Conservation (phyloP, 2,329 filamentous ascomycete genomes). For the Xylaria arbuscula region DNA sequence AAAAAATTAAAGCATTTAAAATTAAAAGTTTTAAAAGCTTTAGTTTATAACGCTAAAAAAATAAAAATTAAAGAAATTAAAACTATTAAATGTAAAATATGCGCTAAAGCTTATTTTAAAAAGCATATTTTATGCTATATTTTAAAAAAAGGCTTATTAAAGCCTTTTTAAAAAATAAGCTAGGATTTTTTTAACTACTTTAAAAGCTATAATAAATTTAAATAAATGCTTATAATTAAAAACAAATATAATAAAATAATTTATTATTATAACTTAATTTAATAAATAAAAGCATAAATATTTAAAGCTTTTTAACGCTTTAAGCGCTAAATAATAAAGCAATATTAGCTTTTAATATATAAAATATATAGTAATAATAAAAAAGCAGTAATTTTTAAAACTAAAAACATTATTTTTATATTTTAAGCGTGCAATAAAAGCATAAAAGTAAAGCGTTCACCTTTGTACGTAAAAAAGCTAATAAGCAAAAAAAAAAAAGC, state of each 20-base stretch:
- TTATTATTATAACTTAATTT: conserved; percentile 1
- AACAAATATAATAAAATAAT: conserved; percentile 8
- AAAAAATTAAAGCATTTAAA: background rate
- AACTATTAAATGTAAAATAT: background rate
- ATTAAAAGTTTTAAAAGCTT: background rate
- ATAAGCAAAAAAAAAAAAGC: background rate
- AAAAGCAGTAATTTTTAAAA: background rate
- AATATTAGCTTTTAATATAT: conserved; percentile 1
- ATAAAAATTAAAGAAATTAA: conserved; percentile 1
- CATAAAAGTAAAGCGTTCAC: background rate
- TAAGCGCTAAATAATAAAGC: background rate
- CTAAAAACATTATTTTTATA: background rate
- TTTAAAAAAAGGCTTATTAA: background rate
- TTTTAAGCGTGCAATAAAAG: background rate
- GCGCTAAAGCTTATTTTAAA: background rate
- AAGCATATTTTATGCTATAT: background rate
- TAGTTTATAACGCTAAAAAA: background rate
- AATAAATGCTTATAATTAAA: background rate
- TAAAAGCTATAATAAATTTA: background rate
- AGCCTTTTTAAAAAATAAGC: background rate
- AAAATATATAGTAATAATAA: conserved; percentile 6
- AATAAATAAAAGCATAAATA: background rate
- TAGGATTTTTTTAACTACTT: conserved; percentile 3
- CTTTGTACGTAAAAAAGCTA: background rate
- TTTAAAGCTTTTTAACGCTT: background rate